A percentile compares a stretch with the other conserved stretches of the same genome.
Evolutionary conservation across 164 flowering plant genomes (phyloP).

Genomic region (Echeveria elegans): DNA sequence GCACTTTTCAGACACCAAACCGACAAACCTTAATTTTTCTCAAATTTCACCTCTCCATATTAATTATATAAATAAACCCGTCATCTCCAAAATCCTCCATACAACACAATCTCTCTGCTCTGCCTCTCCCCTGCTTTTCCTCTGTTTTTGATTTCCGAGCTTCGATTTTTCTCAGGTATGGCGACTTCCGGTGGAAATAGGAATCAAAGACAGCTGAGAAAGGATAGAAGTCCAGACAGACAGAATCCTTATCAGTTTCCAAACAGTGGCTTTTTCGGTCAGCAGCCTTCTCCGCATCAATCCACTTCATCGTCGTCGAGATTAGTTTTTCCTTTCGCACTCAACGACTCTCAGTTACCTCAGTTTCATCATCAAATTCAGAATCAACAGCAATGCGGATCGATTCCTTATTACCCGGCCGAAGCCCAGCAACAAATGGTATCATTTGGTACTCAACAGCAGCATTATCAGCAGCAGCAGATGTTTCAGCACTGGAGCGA

Average conservation of each 20-base stretch:
- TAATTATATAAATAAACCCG: conserved; percentile 15
- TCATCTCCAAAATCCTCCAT: neutral
- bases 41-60: neutral
- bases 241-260: conserved; percentile 17
- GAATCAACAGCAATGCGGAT: conserved; percentile 1
- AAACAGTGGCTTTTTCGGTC: neutral
- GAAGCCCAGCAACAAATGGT: conserved; percentile 52
- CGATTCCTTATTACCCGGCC: conserved; percentile 10
- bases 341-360: conserved; percentile 31
- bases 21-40: neutral
- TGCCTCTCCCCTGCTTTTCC: neutral
- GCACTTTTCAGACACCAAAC: neutral
- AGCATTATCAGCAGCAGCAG: conserved; percentile 40
- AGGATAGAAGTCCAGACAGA: conserved; percentile 23
- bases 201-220: neutral
- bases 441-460: conserved; percentile 30
- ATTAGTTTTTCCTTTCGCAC: conserved; percentile 52
- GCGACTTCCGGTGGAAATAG: neutral
- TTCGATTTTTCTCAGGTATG: neutral
- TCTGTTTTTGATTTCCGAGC: neutral
- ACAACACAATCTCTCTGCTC: neutral
- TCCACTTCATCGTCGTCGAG: conserved; percentile 23
- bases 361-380: conserved; percentile 16
- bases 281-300: conserved; percentile 12
- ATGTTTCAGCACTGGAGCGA: conserved; percentile 66